These are phyloP conservation scores for Arxiozyma bovina DNA, from an alignment of 1,139 yeast species.

Conservation along the genomic window DNA sequence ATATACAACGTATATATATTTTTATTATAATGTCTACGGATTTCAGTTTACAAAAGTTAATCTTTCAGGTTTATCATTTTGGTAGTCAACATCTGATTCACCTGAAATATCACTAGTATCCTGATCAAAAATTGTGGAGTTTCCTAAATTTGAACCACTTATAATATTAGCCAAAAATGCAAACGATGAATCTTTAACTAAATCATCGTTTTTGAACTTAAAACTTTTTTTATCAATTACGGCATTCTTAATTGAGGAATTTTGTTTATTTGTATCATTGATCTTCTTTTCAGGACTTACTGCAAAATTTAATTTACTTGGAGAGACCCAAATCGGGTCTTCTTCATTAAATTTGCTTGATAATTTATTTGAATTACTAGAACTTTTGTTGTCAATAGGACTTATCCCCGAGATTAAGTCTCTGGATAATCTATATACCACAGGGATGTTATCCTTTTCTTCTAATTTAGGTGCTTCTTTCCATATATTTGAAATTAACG, in stretches of 20 bases:
- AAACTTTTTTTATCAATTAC: too few relatives aligned
- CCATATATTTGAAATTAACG: background rate
- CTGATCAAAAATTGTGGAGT: background rate
- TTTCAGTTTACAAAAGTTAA: constrained; percentile 6
- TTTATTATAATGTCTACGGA: background rate
- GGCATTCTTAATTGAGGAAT: background rate
- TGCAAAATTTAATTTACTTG: constrained; percentile 26
- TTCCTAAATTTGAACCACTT: constrained; percentile 4
- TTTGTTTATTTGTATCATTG: background rate
- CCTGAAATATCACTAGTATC: background rate
- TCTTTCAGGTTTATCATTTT: constrained; percentile 8
- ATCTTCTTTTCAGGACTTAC: constrained; percentile 2
- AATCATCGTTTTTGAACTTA: background rate
- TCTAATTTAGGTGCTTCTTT: constrained; percentile 1
- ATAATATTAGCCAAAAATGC: constrained; percentile 23
- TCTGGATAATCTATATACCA: constrained; percentile 10
- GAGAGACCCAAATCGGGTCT: constrained; percentile 32
- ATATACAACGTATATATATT: background rate
- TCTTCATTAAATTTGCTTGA: constrained; percentile 10
- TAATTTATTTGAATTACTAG: background rate
- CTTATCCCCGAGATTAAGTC: constrained; percentile 2
- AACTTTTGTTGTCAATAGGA: background rate
- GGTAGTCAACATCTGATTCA: background rate
- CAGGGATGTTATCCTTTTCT: constrained; percentile 4
- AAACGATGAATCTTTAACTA: constrained; percentile 22